A percentile compares a stretch with the other conserved stretches of the same genome.
Evolutionary conservation across 2,329 filamentous ascomycete species (phyloP).

Genomic region (Neurospora sp.): DNA sequence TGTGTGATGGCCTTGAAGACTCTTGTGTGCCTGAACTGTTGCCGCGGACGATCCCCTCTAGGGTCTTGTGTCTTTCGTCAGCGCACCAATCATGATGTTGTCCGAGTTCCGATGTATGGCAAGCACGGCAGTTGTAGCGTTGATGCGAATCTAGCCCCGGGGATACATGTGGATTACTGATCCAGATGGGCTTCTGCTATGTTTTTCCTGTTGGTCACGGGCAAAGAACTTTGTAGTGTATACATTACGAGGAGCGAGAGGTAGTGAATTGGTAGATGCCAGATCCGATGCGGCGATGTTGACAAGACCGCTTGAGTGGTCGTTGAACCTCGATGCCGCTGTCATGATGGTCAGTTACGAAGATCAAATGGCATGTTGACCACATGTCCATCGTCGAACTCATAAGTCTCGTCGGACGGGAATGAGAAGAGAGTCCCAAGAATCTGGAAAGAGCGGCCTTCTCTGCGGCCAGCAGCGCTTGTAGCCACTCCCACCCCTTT

Average conservation of each 20-base stretch:
- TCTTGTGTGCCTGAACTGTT: slow-evolving; percentile 4
- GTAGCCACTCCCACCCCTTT: background rate
- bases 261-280: no score
- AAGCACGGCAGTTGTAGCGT: background rate
- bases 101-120: background rate
- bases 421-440: background rate
- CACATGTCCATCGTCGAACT: background rate
- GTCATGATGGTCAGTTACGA: background rate
- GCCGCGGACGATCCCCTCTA: slow-evolving; percentile 7
- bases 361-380: background rate
- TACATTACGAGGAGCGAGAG: background rate
- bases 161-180: background rate
- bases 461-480: background rate
- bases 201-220: background rate
- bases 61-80: background rate
- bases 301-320: background rate
- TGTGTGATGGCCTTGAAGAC: background rate
- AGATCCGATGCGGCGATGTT: background rate
- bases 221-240: background rate
- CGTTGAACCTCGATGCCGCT: background rate
- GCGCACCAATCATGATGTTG: background rate
- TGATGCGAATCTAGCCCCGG: background rate
- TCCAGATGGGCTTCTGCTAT: background rate
- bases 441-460: background rate
- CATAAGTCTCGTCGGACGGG: background rate